Conservation (phyloP, 1,284 basidiomycete species). For the Phylloboletellus chloephorus region DNA sequence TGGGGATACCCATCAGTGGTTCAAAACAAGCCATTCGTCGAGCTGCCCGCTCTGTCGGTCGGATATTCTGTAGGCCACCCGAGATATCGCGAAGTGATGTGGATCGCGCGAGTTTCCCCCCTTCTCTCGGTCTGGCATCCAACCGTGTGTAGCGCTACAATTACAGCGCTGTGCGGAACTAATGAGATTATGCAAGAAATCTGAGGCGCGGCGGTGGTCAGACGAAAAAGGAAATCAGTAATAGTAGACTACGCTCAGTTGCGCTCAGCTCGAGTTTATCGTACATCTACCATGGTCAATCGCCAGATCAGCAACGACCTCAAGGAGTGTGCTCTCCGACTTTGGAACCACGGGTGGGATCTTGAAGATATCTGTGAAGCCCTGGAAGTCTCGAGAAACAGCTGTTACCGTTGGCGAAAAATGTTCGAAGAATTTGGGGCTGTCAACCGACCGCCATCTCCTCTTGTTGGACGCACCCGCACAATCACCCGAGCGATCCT, state of each 20-base stretch:
- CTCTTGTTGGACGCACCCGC: not conserved
- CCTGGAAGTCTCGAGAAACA: not conserved
- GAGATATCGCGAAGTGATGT: not conserved
- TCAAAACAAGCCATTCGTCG: slow-evolving; percentile 83
- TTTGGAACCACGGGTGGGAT: slow-evolving; percentile 4
- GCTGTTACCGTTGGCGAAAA: slow-evolving; percentile 1
- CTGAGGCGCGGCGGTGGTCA: not conserved
- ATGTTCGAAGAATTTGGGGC: not conserved
- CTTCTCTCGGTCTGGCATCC: not conserved
- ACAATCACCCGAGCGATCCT: not conserved
- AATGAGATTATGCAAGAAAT: not conserved
- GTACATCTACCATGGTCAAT: not conserved
- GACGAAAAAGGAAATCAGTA: not conserved
- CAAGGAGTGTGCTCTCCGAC: not conserved
- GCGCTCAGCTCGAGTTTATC: too few relatives aligned
- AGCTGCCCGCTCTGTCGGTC: slow-evolving; percentile 90
- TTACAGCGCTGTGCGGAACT: not conserved
- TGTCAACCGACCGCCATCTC: slow-evolving; percentile 2
- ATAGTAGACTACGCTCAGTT: too few relatives aligned
- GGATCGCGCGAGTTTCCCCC: not conserved
- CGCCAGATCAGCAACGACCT: not conserved
- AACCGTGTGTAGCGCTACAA: slow-evolving; percentile 5
- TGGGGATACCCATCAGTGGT: slow-evolving; percentile 60
- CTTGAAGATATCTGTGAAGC: slow-evolving; percentile 4
- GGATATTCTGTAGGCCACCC: slow-evolving; percentile 50